Evolutionary conservation across 1,139 yeast genomes (phyloP).

Genomic region (Eremothecium cymbalariae): DNA sequence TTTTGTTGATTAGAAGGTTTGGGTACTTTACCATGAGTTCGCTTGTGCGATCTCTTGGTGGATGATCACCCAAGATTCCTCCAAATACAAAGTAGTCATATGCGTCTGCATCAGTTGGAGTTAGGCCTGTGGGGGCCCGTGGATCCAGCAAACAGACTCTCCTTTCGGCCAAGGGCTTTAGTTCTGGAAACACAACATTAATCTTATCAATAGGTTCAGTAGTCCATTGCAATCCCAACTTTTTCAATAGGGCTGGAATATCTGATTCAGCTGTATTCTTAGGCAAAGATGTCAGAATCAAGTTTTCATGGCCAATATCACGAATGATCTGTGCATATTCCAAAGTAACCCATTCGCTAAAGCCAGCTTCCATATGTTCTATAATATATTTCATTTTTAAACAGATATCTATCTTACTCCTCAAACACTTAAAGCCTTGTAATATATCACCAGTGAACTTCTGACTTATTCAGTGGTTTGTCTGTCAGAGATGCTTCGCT

Average conservation of each 20-base stretch:
- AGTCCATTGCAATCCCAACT: conserved; percentile 75
- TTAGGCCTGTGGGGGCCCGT: conserved; percentile 64
- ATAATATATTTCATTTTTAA: conserved; percentile 71
- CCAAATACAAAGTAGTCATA: conserved; percentile 92
- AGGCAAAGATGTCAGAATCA: conserved; percentile 73
- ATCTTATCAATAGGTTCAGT: conserved; percentile 56
- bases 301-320: conserved; percentile 72
- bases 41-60: conserved; percentile 92
- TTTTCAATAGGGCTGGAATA: conserved; percentile 54
- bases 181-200: conserved; percentile 25
- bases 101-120: conserved; percentile 53
- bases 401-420: background rate
- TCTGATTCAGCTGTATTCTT: conserved; percentile 48
- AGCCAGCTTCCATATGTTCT: conserved; percentile 96
- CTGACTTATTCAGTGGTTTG: too few relatives aligned
- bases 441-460: too few relatives aligned
- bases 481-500: too few relatives aligned
- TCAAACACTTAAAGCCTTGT: too few relatives aligned
- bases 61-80: conserved; percentile 94
- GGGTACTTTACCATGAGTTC: conserved; percentile 74
- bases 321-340: conserved; percentile 77
- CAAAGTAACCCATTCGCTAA: conserved; percentile 89
- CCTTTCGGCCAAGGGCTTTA: conserved; percentile 32
- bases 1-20: conserved; percentile 57
- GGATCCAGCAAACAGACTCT: conserved; percentile 84